Evolutionary conservation across 441 rosid genomes (phyloP), one percentile per base, ranked within the genome.

Genomic region (Erodium moschatum): DNA sequence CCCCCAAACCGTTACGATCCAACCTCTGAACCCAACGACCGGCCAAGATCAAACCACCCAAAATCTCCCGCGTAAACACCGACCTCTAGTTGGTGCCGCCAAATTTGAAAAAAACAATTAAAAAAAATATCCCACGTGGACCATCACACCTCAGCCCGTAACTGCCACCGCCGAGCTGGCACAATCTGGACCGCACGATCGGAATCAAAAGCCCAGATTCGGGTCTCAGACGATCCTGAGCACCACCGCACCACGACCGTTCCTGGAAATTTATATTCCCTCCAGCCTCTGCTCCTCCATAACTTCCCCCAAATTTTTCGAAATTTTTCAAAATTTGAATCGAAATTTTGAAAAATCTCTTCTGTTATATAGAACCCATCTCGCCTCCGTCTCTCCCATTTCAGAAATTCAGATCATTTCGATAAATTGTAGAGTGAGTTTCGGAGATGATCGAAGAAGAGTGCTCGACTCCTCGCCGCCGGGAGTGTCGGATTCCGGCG

Each of bases 381-480:
- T 12, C 67, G 10, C 11, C 44, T 67, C 70, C 1, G 40, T 67
- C 40, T 48, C 70, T n/a, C 27, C 62, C 1, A 29, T 58, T 29
- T 15, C 46, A 40, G 27, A 9, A 19, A 40, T 40, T 69, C 38
- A 7, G 16, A 12, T 46, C 1, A 1, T 10, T 46, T 24, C 27
- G 0, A 24, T 2, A 24, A 2, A n/a, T n/a, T n/a, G n/a, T n/a
- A 24, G 27, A 24, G 27, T 0, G 27, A 10, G n/a, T 48, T 48
- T 67, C 21, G 65, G 69, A 52, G 42, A 60, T 61, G 76, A 72
- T 54, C 11, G 79, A 77, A 4, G 89, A 83, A 38, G 89, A 76
- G 8, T 88, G 89, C 65, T 68, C 76, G 61, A 88, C 90, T 27
- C 90, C 93, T 48, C 80, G 75, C 35, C 80, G 75, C 48, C 19